Base-by-base conservation (phyloP, 208 protist species). In the Acanthamoeba polyphaga region DNA sequence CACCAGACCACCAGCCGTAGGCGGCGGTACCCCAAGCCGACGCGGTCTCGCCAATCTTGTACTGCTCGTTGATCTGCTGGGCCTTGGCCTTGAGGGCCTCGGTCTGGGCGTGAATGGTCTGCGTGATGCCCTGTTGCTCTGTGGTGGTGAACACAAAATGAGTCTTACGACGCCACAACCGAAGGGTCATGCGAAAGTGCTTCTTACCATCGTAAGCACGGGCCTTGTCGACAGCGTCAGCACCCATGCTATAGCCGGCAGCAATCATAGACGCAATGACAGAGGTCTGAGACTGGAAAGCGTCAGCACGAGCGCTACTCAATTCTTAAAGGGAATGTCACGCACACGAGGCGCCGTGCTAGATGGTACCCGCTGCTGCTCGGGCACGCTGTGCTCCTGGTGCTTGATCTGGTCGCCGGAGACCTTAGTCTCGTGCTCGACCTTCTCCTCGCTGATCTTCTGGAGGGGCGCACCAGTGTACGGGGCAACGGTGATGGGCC, bases 241-340 rank as follows among this genome's bases (percentile, higher is more conserved):
- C 78, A 29, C 96, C 95, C 34, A 97, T 60, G 38, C 29, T 88
- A 43, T 97, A 97, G 24, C 96, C 96, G n/a, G 96, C 64, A 34
- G 96, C 96, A n/a, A 97, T 51, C 24, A 97, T 49, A 49, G 95
- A 95, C 27, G 96, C 96, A 60, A 97, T 64, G 17, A 96, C 93
- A 15, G 96, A 97, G 34, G 93, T 95, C 55, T 95, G 92, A 8
- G 84, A 88, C 82, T 95, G 38, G 3, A 24, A 53, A 43, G 78
- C 51, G 34, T 95, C 27, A 92, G 87, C 53, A n/a, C 27, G 17
- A 22, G 49, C 22, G 34, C 27, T 60, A 62, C n/a, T 27, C 24
- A 34, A 93, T 58, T 24, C 64, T 43, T 1, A 53, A 94, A 94
- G 53, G 34, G 74, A 53, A 19, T 22, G 34, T 24, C 12, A 80